Percentiles rank a stretch among this genome's conserved stretches.
Conservation (phyloP, 2,329 filamentous ascomycete genomes). For the Dothideomycetes sp. region DNA sequence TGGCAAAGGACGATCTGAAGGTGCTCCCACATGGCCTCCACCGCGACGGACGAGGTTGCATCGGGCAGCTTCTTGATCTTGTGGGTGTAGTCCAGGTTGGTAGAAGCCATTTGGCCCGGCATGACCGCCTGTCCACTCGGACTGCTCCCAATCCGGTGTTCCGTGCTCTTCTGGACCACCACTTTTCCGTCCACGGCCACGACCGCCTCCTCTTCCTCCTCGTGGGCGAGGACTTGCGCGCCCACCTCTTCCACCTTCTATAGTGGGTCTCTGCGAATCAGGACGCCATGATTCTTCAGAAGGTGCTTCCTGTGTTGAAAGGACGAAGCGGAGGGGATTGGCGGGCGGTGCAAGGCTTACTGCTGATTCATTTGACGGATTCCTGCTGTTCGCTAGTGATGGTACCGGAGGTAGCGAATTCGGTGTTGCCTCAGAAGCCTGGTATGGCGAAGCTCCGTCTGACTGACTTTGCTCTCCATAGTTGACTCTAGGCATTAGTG, state of each 20-base stretch:
- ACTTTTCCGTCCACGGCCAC: conserved; percentile 25
- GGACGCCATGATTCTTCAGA: conserved; percentile 19
- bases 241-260: conserved; percentile 6
- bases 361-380: conserved; percentile 20
- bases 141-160: conserved; percentile 31
- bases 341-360: conserved; percentile 15
- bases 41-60: conserved; percentile 8
- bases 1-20: conserved; percentile 10
- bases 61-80: neutral
- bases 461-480: conserved; percentile 15
- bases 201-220: conserved; percentile 29
- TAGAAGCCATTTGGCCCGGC: conserved; percentile 29
- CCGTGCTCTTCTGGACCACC: conserved; percentile 16
- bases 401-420: conserved; percentile 7
- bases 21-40: conserved; percentile 16
- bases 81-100: conserved; percentile 11
- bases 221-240: conserved; percentile 15
- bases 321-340: conserved; percentile 20
- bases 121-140: conserved; percentile 20
- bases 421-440: conserved; percentile 8
- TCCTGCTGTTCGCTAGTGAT: conserved; percentile 16
- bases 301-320: conserved; percentile 16
- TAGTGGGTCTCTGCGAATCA: conserved; percentile 10
- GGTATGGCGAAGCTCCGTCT: conserved; percentile 3
- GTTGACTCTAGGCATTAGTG: conserved; percentile 23